Conservation (phyloP, 176 grass and related monocot species). For the Pharus latifolius region DNA sequence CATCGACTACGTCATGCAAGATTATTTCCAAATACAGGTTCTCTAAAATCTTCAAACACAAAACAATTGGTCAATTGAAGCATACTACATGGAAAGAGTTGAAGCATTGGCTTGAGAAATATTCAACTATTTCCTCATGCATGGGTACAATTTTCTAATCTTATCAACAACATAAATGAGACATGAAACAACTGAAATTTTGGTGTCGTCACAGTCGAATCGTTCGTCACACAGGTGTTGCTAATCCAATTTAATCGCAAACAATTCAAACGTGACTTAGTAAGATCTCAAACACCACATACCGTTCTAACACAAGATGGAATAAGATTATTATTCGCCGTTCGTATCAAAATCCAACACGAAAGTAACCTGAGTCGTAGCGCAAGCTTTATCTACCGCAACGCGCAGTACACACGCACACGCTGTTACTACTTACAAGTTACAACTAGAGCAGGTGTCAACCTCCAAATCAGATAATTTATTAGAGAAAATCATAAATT, state of each 20-base stretch:
- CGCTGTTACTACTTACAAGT: no score
- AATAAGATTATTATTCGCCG: no score
- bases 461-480: no score
- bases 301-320: not conserved
- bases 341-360: not conserved
- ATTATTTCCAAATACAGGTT: not conserved
- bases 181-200: not conserved
- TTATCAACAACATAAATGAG: not conserved
- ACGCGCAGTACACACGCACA: no score
- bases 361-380: not conserved
- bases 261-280: no score
- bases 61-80: conserved; percentile 5
- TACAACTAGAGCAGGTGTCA: no score
- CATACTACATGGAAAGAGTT: not conserved
- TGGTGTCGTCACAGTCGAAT: not conserved
- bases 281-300: not conserved
- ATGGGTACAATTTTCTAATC: not conserved
- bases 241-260: no score
- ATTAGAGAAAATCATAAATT: no score
- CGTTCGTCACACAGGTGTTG: no score
- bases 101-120: conserved; percentile 14
- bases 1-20: conserved; percentile 16
- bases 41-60: not conserved
- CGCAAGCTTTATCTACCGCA: no score
- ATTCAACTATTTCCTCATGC: not conserved